Evolutionary conservation across 805 yeast species (phyloP).

Genomic region (Scheffersomyces coipomensis): DNA sequence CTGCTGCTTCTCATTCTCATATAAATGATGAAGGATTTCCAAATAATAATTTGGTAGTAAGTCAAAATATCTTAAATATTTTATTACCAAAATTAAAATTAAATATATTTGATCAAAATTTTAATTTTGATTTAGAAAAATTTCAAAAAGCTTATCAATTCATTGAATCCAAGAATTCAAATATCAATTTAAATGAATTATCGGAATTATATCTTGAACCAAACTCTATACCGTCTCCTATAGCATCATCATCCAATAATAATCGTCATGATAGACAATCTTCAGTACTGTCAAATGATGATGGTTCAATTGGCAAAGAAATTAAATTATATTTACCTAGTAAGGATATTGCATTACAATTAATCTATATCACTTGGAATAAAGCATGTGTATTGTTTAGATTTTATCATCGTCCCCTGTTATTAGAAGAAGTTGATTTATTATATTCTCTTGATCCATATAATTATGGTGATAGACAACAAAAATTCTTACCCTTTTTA

Average conservation of each 20-base stretch:
- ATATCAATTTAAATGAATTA: slow-evolving; percentile 22
- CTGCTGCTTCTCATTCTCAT: slow-evolving; percentile 3
- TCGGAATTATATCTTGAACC: slow-evolving; percentile 27
- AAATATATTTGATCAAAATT: slow-evolving; percentile 32
- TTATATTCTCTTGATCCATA: slow-evolving; percentile 75
- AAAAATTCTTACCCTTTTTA: slow-evolving; percentile 71
- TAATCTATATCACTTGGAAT: slow-evolving; percentile 78
- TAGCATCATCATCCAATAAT: not conserved
- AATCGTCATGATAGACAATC: slow-evolving; percentile 11
- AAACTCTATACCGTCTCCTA: slow-evolving; percentile 13
- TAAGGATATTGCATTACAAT: slow-evolving; percentile 64
- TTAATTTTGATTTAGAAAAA: slow-evolving; percentile 31
- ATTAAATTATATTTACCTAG: slow-evolving; percentile 72
- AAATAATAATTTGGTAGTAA: slow-evolving; percentile 20
- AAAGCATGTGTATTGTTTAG: slow-evolving; percentile 83
- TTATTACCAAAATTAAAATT: slow-evolving; percentile 34
- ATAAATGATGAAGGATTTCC: slow-evolving; percentile 4
- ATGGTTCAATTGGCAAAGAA: slow-evolving; percentile 32
- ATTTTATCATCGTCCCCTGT: slow-evolving; percentile 82
- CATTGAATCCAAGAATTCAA: slow-evolving; percentile 17
- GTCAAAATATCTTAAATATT: slow-evolving; percentile 33
- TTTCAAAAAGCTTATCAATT: slow-evolving; percentile 24
- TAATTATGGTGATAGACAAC: slow-evolving; percentile 69
- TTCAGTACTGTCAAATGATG: slow-evolving; percentile 20
- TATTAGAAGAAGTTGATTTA: slow-evolving; percentile 70